Conservation (phyloP, 805 yeast species). For the Barnettozyma vustinii region DNA sequence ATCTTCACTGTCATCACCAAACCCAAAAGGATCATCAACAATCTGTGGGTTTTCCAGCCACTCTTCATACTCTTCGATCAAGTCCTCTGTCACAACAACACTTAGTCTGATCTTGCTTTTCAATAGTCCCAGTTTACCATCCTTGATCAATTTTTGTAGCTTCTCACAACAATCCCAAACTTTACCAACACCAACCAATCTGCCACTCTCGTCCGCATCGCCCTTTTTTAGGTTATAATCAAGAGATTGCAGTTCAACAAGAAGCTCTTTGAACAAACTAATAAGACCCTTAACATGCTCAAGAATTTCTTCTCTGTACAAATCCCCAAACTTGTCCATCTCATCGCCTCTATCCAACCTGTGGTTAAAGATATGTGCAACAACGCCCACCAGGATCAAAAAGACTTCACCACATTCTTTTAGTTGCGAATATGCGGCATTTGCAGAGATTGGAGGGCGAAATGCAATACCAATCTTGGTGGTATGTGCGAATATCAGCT, state of each 20-base stretch:
- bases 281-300: slow-evolving; percentile 14
- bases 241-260: slow-evolving; percentile 20
- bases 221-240: slow-evolving; percentile 17
- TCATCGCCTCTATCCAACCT: slow-evolving; percentile 14
- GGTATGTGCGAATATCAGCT: slow-evolving; percentile 64
- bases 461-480: slow-evolving; percentile 73
- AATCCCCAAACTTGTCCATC: slow-evolving; percentile 28
- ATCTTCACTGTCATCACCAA: slow-evolving; percentile 29
- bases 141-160: slow-evolving; percentile 34
- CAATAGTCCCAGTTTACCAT: slow-evolving; percentile 51
- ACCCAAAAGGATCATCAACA: slow-evolving; percentile 46
- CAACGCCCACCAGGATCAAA: slow-evolving; percentile 41
- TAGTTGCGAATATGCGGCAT: slow-evolving; percentile 46
- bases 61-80: slow-evolving; percentile 58
- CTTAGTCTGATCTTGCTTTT: slow-evolving; percentile 40
- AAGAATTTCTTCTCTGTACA: slow-evolving; percentile 26
- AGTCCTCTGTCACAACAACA: slow-evolving; percentile 49
- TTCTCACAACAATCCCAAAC: slow-evolving; percentile 66
- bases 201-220: slow-evolving; percentile 25
- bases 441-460: slow-evolving; percentile 48
- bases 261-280: slow-evolving; percentile 15
- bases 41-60: slow-evolving; percentile 62
- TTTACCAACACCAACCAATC: slow-evolving; percentile 58
- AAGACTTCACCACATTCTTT: slow-evolving; percentile 40
- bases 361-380: slow-evolving; percentile 30